Percentiles rank a stretch among this genome's conserved stretches.
phyloP scores from a whole-genome alignment of 2,329 filamentous ascomycete genomes.

The Paramyrothecium roridum region DNA sequence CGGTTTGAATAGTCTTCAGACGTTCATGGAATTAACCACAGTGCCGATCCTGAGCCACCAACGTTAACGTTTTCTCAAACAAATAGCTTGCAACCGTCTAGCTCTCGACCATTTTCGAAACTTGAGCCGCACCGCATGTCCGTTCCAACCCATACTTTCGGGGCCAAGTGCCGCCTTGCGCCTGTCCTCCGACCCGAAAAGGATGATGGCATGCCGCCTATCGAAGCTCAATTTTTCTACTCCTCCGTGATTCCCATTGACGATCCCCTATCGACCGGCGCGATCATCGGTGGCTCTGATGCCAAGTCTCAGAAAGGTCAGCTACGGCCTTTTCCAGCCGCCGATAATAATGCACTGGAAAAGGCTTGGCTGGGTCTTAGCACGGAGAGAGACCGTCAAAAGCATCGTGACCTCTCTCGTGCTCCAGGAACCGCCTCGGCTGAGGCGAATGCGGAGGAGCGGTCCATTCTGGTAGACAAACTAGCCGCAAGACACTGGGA shows the following conservation, averaged over 20 bases:
- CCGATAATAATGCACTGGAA: constrained; percentile 78
- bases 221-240: constrained; percentile 80
- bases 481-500: constrained; percentile 44
- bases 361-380: constrained; percentile 68
- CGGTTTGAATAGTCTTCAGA: too few relatives aligned
- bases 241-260: constrained; percentile 79
- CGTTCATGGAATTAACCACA: too few relatives aligned
- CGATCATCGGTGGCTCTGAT: constrained; percentile 48
- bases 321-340: constrained; percentile 73
- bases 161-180: constrained; percentile 55
- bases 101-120: too few relatives aligned
- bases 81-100: too few relatives aligned
- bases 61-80: too few relatives aligned
- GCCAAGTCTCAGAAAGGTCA: constrained; percentile 53
- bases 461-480: constrained; percentile 32
- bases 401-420: constrained; percentile 35
- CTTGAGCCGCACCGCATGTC: constrained; percentile 2
- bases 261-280: constrained; percentile 72
- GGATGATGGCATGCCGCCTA: constrained; percentile 51
- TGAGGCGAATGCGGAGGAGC: constrained; percentile 7
- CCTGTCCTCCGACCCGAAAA: constrained; percentile 36
- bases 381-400: constrained; percentile 42
- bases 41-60: too few relatives aligned
- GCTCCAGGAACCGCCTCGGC: too few relatives aligned
- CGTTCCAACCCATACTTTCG: constrained; percentile 50